Evolutionary conservation across 768 basidiomycete species (phyloP), one percentile per base, ranked within the genome.

Genomic region (Tylopilus sp.): DNA sequence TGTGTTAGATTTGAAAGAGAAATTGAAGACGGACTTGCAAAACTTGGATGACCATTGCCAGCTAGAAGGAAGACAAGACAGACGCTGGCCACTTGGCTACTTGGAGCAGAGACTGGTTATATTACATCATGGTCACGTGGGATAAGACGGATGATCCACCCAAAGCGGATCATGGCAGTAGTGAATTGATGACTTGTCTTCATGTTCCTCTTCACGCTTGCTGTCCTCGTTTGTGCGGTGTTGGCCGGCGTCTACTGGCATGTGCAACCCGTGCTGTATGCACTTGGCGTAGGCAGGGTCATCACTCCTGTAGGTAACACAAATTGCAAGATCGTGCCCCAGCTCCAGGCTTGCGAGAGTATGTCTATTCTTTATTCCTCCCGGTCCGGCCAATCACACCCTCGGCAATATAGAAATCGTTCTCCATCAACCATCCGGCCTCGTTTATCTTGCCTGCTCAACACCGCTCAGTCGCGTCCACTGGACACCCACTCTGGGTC

Each of bases 321-420:
- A 1, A 52, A 75, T 30, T 87, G 86, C 66, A 73, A 59, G 21
- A 67, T 61, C 1, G 69, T 85, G 17, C 73, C 77, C 6, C 74
- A 78, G n/a, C 66, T 86, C 18, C 68, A 80, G 52, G 86, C 83
- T 21, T 88, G 86, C 57, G 85, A 88, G 70, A 86, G 86, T 85
- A 58, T 22, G 77, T 41, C 42, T 6, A 20, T 4, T 20, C 20
- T 26, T 21, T 22, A 18, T 25, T 17, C n/a, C 38, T 21, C n/a
- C 20, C 9, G 8, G 10, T 38, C 18, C 20, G 9, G 3, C 35
- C 17, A 38, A 26, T 31, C 13, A 15, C 13, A 25, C 36, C 15
- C 40, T 4, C 10, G 20, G 18, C 35, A 35, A 3, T 28, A 21
- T 53, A 86, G 84, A 86, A 61, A 62, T 79, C 25, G 74, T 82